phyloP scores from a whole-genome alignment of 2,329 filamentous ascomycete genomes.

The Camillea tinctor region DNA sequence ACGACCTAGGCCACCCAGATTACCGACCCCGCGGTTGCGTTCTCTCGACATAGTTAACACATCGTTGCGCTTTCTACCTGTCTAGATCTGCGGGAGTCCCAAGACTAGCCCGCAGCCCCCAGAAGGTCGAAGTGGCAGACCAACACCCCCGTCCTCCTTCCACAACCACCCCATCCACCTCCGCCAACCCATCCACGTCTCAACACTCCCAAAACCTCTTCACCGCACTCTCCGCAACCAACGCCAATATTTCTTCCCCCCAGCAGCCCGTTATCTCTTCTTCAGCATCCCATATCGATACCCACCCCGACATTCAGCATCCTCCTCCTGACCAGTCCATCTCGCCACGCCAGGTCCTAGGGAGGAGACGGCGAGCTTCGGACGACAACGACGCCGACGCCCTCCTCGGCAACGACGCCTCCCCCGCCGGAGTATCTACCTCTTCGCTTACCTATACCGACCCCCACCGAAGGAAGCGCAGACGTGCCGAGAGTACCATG shows the following conservation, averaged over 20 bases:
- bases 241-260: slow-evolving; percentile 17
- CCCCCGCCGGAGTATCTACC: slow-evolving; percentile 24
- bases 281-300: slow-evolving; percentile 10
- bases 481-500: slow-evolving; percentile 59
- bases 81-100: slow-evolving; percentile 37
- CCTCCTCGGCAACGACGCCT: slow-evolving; percentile 14
- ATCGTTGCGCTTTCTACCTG: slow-evolving; percentile 2
- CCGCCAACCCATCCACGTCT: slow-evolving; percentile 65
- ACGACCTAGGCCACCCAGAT: slow-evolving; percentile 9
- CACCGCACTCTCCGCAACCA: slow-evolving; percentile 45
- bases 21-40: not conserved
- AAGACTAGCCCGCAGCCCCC: slow-evolving; percentile 41
- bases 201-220: slow-evolving; percentile 49
- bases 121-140: slow-evolving; percentile 69
- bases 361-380: slow-evolving; percentile 53
- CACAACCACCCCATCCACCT: slow-evolving; percentile 58
- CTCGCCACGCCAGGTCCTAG: slow-evolving; percentile 43
- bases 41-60: not conserved
- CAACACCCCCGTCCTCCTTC: slow-evolving; percentile 52
- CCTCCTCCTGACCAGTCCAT: slow-evolving; percentile 8
- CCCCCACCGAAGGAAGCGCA: slow-evolving; percentile 54
- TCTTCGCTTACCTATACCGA: slow-evolving; percentile 17
- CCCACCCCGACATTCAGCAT: slow-evolving; percentile 6
- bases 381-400: slow-evolving; percentile 37
- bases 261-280: slow-evolving; percentile 4